A percentile compares a stretch with the other conserved stretches of the same genome.
Evolutionary conservation across 257 asterid genomes (phyloP).

Genomic region (Solanum dulcamara): DNA sequence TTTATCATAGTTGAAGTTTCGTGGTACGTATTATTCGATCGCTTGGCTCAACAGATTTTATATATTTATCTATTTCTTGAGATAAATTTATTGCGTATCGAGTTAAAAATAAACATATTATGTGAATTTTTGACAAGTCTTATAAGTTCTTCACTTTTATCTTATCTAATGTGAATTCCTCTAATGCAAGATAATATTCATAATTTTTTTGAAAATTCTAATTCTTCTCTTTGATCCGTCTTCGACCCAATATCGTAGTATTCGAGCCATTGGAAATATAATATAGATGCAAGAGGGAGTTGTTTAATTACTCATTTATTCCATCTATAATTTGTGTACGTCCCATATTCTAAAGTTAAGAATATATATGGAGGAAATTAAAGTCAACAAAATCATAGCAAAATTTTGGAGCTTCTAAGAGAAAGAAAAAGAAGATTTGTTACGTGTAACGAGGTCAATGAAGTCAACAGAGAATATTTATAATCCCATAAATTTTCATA

Average conservation of each 20-base stretch:
- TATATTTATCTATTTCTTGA: background rate
- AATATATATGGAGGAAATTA: background rate
- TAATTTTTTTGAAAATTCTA: background rate
- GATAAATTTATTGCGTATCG: background rate
- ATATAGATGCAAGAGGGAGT: background rate
- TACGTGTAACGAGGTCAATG: constrained; percentile 25
- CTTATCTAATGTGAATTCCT: background rate
- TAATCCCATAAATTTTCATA: background rate
- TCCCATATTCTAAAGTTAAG: background rate
- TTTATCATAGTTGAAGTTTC: background rate
- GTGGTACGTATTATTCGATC: background rate
- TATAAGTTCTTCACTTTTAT: background rate
- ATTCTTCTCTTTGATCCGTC: background rate
- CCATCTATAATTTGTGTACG: background rate
- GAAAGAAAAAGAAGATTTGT: background rate
- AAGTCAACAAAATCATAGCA: background rate
- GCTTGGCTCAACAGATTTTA: background rate
- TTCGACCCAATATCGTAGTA: background rate
- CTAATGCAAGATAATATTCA: background rate
- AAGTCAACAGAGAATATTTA: constrained; percentile 11
- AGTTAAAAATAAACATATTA: background rate
- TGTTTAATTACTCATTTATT: background rate
- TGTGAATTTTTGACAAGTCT: background rate
- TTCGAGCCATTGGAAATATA: background rate
- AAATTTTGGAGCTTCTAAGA: background rate